Base-by-base conservation (phyloP, 208 protist species). In the Tetramitus jugosus region DNA sequence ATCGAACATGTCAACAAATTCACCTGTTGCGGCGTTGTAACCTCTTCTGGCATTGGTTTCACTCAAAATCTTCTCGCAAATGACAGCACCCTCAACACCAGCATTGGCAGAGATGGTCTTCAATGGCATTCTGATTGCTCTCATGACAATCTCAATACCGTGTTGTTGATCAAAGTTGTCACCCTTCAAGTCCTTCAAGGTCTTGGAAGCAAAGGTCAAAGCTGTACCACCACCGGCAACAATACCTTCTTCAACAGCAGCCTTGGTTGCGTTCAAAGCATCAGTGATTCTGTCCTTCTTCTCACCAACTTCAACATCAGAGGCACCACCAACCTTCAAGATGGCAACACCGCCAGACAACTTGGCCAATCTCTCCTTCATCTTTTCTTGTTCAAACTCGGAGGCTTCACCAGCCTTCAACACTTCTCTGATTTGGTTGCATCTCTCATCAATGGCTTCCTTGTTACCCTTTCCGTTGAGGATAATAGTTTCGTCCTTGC, bases 261-360 rank as follows among this genome's bases (percentile, higher is more conserved):
- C 97, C 72, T 95, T 89, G 2, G 97, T 99, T 14, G 98, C 95
- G 86, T 96, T 98, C n/a, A 99, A 89, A 8, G 98, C 97, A 84
- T 99, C 98, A 14, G 90, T 92, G 23, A 99, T 90, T 76, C 97
- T 90, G 89, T 99, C 98, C 88, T 99, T 99, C 91, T 96, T 98
- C 90, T 99, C 98, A 82, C 87, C 88, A 23, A 99, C 97, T 90
- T 99, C 97, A 37, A 98, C 94, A 84, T 99, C 97, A 23, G 90
- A 94, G 29, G 88, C 91, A 74, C 98, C 98, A 56, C 98, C 98
- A 74, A 98, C 92, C 80, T 94, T 94, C 86, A 98, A 93, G 39
- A 98, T 91, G 33, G 94, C 96, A 45, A 98, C 94, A 77, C 97
- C 97, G 75, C 96, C 95, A 39, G 85, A 85, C 33, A 99, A 91